Conservation (phyloP, 1,139 yeast genomes). For the Candida buenavistaensis region DNA sequence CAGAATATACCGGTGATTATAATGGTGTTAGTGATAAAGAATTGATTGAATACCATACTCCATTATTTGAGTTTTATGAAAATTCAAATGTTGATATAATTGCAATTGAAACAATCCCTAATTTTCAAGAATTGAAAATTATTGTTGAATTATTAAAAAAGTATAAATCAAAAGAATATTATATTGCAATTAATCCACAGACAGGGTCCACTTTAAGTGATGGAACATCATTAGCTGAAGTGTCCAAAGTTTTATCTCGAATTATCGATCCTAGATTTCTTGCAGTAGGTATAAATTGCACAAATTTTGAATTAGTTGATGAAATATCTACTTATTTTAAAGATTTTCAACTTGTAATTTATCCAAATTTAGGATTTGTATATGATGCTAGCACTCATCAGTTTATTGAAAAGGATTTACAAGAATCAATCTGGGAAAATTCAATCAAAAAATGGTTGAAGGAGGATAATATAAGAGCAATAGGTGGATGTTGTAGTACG, state of each 20-base stretch:
- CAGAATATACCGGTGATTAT: conserved; percentile 70
- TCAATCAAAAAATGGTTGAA: conserved; percentile 34
- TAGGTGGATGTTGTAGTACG: conserved; percentile 65
- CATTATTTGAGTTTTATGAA: conserved; percentile 41
- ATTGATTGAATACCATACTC: conserved; percentile 48
- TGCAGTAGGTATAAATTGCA: conserved; percentile 44
- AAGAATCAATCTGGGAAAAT: conserved; percentile 26
- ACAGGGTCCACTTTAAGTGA: conserved; percentile 26
- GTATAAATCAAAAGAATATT: conserved; percentile 22
- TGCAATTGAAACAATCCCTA: conserved; percentile 70
- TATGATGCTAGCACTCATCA: conserved; percentile 17
- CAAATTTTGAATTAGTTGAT: conserved; percentile 23
- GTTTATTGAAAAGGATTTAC: conserved; percentile 11
- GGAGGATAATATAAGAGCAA: conserved; percentile 31
- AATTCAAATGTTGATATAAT: conserved; percentile 48
- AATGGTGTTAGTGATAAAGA: conserved; percentile 26
- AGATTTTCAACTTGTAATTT: conserved; percentile 26
- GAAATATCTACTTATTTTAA: conserved; percentile 11
- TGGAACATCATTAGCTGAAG: conserved; percentile 29
- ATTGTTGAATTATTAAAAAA: conserved; percentile 23
- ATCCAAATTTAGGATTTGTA: conserved; percentile 42
- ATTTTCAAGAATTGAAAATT: conserved; percentile 46
- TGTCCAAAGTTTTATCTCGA: conserved; percentile 16
- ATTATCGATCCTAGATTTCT: conserved; percentile 18
- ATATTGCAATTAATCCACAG: conserved; percentile 26